Evolutionary conservation across 2,329 filamentous ascomycete genomes (phyloP), one percentile per base, ranked within the genome.

Genomic region (Fusarium sp.): DNA sequence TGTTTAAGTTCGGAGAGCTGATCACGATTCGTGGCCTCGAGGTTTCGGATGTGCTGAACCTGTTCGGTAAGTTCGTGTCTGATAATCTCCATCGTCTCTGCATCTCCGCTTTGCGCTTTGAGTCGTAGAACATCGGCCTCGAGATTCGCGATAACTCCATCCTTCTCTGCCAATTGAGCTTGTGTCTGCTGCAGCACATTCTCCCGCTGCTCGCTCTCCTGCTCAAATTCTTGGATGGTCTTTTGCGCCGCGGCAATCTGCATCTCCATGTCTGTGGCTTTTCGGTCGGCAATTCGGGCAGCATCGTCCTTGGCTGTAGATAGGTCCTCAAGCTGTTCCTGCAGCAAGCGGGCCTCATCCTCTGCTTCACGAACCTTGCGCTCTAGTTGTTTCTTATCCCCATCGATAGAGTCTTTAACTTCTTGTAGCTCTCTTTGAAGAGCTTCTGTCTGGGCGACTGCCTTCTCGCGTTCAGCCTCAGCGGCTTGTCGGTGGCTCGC

Each of bases 1-100:
- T 95, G 92, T 76, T 93, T 94, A 41, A 99, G 84, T 80, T 99
- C 96, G 1, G 88, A 83, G 20, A 90, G 86, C 79, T 98, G 94
- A 56, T 97, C 94, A 30, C 94, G 88, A 72, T 94, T 98, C 41
- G 90, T 90, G 2, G 89, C 88, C 81, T 99, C 96, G 7, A 99
- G 86, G 36, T 90, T 91, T 67, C 94, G 91, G 73, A 98, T 97
- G 79, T 98, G 95, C n/a, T 90, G 88, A 2, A 99, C 93, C 79
- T 98, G 96, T 73, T 98, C 95, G 0, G 93, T 92, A 9, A 99
- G 87, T 83, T 99, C 95, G 74, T 91, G 90, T 80, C 96, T 94
- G 76, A 99, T 93, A 39, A 98, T 90, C 10, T 88, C 90, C 78
- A 98, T 88, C 1, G 94, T 96, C 75, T 98, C 95, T 1, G 91